Base-by-base conservation (phyloP, 2,329 filamentous ascomycete species). In the Fusarium sp. region DNA sequence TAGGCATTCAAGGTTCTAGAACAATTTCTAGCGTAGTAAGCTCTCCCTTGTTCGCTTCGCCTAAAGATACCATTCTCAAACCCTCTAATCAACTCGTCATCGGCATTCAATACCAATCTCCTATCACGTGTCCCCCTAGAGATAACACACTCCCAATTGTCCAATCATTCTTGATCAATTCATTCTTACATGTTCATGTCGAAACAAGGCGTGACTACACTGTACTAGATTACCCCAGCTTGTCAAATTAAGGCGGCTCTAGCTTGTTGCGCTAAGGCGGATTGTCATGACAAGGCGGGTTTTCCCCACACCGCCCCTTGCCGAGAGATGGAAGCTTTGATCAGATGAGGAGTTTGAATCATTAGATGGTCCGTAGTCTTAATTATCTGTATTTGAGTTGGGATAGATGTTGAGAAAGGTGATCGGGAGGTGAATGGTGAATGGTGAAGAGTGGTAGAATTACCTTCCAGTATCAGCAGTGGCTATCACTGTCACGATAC, bases 221-320 rank as follows among this genome's bases (percentile, higher is more conserved):
- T 24, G 5, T 44, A 40, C 44, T 63, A 49, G 43, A 20, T 40
- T 63, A 54, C 64, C 59, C 53, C 60, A 67, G 38, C 63, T 65
- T 71, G 68, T 71, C 51, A 67, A 51, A 68, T 57, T 57, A 71
- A 71, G 68, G 68, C 68, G 68, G 14, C 32, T 51, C 54, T 68
- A 71, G 67, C 58, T 71, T 49, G 68, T 71, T 45, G 27, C 53
- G 38, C 59, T 55, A 71, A 65, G 68, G 68, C 68, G 68, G 68
- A 68, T 42, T 71, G 68, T 71, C 68, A 56, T 14, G 63, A 71
- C 59, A 71, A 68, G 68, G 68, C 68, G 68, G 53, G 34, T 38
- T 38, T 54, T 54, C 68, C 49, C 68, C 68, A 71, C 68, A 44
- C 68, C 22, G n/a, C 68, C 59, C 24, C 51, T 5, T 24, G 38